phyloP scores from a whole-genome alignment of 2,329 filamentous ascomycete species.

The Nigrospora sphaerica region DNA sequence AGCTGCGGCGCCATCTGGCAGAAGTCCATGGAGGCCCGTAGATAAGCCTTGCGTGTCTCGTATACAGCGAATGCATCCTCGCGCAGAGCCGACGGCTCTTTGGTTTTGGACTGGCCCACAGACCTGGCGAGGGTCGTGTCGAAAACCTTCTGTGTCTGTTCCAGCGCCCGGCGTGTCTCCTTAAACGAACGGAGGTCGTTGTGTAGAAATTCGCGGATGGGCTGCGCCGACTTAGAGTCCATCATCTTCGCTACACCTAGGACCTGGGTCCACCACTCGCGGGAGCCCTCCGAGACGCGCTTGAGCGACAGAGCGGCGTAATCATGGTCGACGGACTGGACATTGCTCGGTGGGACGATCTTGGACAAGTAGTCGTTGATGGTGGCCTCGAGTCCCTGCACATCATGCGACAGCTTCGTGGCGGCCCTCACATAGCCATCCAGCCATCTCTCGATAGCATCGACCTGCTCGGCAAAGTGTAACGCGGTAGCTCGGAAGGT shows the following conservation, averaged over 20 bases:
- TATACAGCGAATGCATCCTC: conserved; percentile 96
- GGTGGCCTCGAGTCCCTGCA: conserved; percentile 69
- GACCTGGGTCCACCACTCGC: conserved; percentile 79
- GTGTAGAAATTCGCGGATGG: conserved; percentile 69
- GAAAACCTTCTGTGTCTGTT: conserved; percentile 75
- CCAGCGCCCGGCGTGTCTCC: conserved; percentile 69
- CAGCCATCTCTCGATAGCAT: conserved; percentile 88
- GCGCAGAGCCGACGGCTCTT: conserved; percentile 82
- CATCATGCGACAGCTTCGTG: conserved; percentile 50
- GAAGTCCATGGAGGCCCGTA: conserved; percentile 90
- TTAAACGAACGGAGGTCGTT: conserved; percentile 82
- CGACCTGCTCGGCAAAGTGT: conserved; percentile 88
- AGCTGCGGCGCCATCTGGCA: conserved; percentile 83
- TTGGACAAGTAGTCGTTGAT: conserved; percentile 71
- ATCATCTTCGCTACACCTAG: conserved; percentile 69
- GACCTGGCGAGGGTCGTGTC: conserved; percentile 79
- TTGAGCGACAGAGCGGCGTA: conserved; percentile 85
- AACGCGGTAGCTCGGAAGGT: conserved; percentile 83
- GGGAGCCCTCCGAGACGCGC: conserved; percentile 75
- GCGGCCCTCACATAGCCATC: conserved; percentile 50
- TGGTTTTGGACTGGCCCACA: conserved; percentile 79
- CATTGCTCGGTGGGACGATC: conserved; percentile 63
- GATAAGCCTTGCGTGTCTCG: conserved; percentile 82
- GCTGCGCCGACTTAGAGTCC: conserved; percentile 71
- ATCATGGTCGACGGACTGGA: conserved; percentile 88